Conservation (phyloP, 148 eudicot species). For the Drosera capensis region DNA sequence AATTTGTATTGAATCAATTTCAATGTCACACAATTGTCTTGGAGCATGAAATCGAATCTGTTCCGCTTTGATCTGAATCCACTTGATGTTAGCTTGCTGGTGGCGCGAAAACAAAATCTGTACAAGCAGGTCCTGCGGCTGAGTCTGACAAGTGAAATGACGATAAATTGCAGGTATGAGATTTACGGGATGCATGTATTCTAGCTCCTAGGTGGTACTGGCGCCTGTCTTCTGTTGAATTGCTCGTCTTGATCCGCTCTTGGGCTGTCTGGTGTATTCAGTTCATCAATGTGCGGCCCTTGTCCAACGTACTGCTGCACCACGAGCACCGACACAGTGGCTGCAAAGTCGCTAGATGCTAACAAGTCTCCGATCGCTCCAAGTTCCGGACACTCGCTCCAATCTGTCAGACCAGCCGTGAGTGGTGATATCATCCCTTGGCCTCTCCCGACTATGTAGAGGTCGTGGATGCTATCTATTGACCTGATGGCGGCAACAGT, state of each 20-base stretch:
- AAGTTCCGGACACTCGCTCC: constrained; percentile 94
- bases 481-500: constrained; percentile 60
- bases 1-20: too few species aligned
- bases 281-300: constrained; percentile 18
- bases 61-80: too few species aligned
- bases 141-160: too few species aligned
- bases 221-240: neutral
- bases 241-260: neutral
- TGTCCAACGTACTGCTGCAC: constrained; percentile 50
- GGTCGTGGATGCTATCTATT: constrained; percentile 39
- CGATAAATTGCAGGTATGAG: too few species aligned
- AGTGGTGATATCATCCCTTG: constrained; percentile 56
- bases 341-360: constrained; percentile 70
- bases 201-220: neutral
- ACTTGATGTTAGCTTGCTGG: too few species aligned
- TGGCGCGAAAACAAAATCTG: too few species aligned
- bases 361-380: constrained; percentile 79
- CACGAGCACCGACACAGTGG: constrained; percentile 49
- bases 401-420: constrained; percentile 82
- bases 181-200: too few species aligned
- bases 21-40: too few species aligned
- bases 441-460: constrained; percentile 75
- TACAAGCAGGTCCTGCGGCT: too few species aligned
- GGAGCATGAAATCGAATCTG: too few species aligned
- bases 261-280: constrained; percentile 33